phyloP scores from a whole-genome alignment of 345 rosid species.

The Lagerstroemia speciosa region DNA sequence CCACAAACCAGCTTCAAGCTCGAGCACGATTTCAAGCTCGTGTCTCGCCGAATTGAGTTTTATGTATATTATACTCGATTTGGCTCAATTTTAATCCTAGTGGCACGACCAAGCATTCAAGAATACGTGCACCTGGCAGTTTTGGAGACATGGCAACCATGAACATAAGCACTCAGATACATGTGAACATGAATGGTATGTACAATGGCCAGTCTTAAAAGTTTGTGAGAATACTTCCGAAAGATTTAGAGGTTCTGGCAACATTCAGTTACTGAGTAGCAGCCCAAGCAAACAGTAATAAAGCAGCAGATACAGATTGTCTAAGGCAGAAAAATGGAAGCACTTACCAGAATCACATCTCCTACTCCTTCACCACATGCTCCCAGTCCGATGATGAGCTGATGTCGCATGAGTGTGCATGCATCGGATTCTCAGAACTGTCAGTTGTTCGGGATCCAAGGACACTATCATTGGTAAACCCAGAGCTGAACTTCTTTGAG shows the following conservation, averaged over 20 bases:
- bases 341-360: neutral
- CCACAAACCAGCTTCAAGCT: too few relatives aligned
- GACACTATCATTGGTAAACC: too few relatives aligned
- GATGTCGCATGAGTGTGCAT: constrained; percentile 24
- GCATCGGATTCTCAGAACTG: constrained; percentile 17
- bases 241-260: neutral
- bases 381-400: constrained; percentile 65
- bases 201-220: neutral
- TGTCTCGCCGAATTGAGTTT: too few relatives aligned
- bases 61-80: neutral
- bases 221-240: neutral
- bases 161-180: neutral
- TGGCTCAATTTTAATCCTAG: neutral
- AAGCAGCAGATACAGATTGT: neutral
- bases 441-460: too few relatives aligned
- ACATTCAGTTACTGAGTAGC: neutral
- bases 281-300: neutral
- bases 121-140: too few relatives aligned
- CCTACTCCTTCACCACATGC: constrained; percentile 56
- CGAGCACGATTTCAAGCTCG: too few relatives aligned
- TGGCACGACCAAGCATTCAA: too few relatives aligned
- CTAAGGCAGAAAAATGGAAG: neutral
- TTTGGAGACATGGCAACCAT: too few relatives aligned
- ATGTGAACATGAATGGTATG: neutral
- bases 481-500: neutral